Percentiles rank a stretch among this genome's conserved stretches.
phyloP scores from a whole-genome alignment of 192 early-diverging fungal genomes.

The Paraglomus brasilianum region DNA sequence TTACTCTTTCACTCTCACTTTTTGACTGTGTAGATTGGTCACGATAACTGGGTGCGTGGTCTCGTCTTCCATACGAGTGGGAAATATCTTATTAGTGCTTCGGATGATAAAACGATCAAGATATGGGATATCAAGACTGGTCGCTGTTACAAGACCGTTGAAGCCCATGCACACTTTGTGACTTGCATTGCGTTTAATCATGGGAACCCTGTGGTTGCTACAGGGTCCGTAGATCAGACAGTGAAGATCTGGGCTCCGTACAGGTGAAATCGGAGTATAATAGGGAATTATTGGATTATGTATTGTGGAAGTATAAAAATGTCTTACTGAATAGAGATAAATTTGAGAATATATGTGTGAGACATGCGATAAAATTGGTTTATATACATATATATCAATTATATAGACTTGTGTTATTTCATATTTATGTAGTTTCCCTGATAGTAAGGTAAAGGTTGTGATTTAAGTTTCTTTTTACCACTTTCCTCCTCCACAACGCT shows the following conservation, averaged over 20 bases:
- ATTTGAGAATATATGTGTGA: too few species aligned
- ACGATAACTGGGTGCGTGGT: slow-evolving; percentile 93
- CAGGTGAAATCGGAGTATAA: slow-evolving; percentile 30
- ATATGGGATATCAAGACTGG: slow-evolving; percentile 88
- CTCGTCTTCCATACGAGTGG: slow-evolving; percentile 82
- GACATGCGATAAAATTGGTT: too few species aligned
- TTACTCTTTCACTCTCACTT: neutral
- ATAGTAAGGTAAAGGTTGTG: too few species aligned
- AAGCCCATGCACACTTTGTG: slow-evolving; percentile 88
- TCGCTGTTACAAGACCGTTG: slow-evolving; percentile 76
- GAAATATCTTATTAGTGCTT: slow-evolving; percentile 76
- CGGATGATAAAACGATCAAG: slow-evolving; percentile 89
- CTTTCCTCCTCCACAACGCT: too few species aligned
- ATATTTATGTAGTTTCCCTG: too few species aligned
- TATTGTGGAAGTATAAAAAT: too few species aligned
- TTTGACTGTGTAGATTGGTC: slow-evolving; percentile 60
- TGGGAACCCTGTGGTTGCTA: slow-evolving; percentile 73
- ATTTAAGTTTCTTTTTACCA: too few species aligned
- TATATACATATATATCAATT: too few species aligned
- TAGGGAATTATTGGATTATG: too few species aligned
- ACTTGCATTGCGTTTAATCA: slow-evolving; percentile 76
- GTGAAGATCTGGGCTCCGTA: slow-evolving; percentile 66
- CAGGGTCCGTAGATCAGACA: slow-evolving; percentile 80
- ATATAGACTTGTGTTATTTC: too few species aligned
- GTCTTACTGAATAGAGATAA: too few species aligned